phyloP scores from a whole-genome alignment of 257 asterid genomes.

The Linderniella brevidens region DNA sequence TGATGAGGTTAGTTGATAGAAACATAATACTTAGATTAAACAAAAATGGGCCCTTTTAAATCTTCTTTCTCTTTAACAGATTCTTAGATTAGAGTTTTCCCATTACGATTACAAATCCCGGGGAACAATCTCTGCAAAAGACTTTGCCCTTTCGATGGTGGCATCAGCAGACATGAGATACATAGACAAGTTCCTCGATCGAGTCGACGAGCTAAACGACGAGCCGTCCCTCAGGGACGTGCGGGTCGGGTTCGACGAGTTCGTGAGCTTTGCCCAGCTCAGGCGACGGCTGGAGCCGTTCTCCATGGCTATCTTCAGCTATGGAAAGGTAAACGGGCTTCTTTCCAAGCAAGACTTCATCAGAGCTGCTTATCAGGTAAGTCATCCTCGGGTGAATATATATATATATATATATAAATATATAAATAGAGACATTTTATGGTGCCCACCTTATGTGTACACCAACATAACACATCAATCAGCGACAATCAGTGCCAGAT shows the following conservation, averaged over 20 bases:
- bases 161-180: slow-evolving; percentile 78
- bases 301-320: slow-evolving; percentile 67
- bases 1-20: slow-evolving; percentile 33
- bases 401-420: no score
- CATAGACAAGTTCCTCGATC: slow-evolving; percentile 71
- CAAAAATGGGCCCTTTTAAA: no score
- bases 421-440: no score
- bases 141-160: slow-evolving; percentile 63
- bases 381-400: neutral
- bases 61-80: slow-evolving; percentile 19
- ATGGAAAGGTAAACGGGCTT: slow-evolving; percentile 59
- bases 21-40: no score
- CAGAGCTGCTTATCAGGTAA: slow-evolving; percentile 65
- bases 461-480: no score
- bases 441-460: no score
- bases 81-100: slow-evolving; percentile 58
- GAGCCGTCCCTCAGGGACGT: slow-evolving; percentile 36
- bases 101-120: slow-evolving; percentile 67
- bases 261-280: slow-evolving; percentile 54
- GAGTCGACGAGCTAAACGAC: slow-evolving; percentile 38
- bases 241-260: slow-evolving; percentile 52
- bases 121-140: slow-evolving; percentile 69
- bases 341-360: slow-evolving; percentile 56
- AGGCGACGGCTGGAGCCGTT: slow-evolving; percentile 42
- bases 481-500: no score